Percentiles rank a stretch among this genome's conserved stretches.
Conservation (phyloP, 1,139 yeast species). For the Trichomonascaceae sp. region DNA sequence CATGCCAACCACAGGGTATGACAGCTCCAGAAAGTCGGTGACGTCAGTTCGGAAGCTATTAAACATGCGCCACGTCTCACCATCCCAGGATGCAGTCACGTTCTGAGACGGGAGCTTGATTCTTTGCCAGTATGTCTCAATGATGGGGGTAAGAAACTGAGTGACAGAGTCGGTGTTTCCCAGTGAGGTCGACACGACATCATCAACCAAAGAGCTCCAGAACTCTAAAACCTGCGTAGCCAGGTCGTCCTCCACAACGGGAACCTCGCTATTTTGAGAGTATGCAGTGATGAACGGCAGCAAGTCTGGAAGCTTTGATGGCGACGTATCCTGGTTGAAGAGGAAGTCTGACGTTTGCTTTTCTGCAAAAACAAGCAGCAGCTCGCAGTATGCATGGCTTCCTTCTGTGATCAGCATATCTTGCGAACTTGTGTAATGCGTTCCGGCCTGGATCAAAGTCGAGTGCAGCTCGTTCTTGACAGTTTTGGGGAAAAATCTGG, state of each 20-base stretch:
- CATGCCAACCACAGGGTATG: conserved; percentile 51
- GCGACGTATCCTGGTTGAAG: conserved; percentile 6
- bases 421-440: conserved; percentile 3
- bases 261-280: conserved; percentile 46
- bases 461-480: not conserved
- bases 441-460: not conserved
- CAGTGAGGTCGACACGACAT: conserved; percentile 25
- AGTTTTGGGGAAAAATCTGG: not conserved
- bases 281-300: conserved; percentile 34
- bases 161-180: conserved; percentile 19
- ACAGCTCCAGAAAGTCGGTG: conserved; percentile 58
- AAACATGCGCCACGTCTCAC: conserved; percentile 39
- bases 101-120: conserved; percentile 30
- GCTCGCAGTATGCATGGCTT: conserved; percentile 2
- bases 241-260: conserved; percentile 54
- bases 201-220: conserved; percentile 69
- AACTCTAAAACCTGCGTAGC: conserved; percentile 60
- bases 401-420: not conserved
- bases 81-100: conserved; percentile 13
- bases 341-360: conserved; percentile 3
- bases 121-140: conserved; percentile 52
- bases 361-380: conserved; percentile 8
- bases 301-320: conserved; percentile 7
- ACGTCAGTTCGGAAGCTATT: conserved; percentile 56
- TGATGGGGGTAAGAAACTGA: conserved; percentile 32